Base-by-base conservation (phyloP, 352 stramenopile species). In the Phytopythium vexans region DNA sequence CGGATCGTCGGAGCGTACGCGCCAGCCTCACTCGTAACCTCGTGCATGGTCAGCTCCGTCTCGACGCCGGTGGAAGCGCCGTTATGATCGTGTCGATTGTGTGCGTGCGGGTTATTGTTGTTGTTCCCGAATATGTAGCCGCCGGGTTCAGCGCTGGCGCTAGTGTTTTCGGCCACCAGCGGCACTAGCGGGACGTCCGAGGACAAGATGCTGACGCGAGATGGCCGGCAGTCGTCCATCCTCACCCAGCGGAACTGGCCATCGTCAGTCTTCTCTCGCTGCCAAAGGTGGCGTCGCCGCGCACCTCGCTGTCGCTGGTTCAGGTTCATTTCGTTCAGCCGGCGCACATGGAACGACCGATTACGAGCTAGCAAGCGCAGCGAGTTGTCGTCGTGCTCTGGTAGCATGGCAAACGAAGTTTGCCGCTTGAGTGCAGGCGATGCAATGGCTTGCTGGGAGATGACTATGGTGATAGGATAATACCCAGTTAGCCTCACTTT, bases 231-330 rank as follows among this genome's bases (percentile, higher is more conserved):
- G 47, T 93, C 77, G 10, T 79, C 67, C 15, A 85, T 76, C 15
- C 82, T 75, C 15, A 89, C 77, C 83, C 83, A 93, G 27, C 83
- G 81, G 57, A 88, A 89, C 52, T 92, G 81, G 9, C 77, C 74
- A 52, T 91, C 78, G 6, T 74, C 62, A 1, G 64, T 86, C 64
- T 81, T 85, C 49, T 88, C 81, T 3, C 83, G 83, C 54, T 87
- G 80, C 83, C 83, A 93, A 16, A 93, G 60, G 42, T 90, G 84
- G 6, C 83, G 76, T 15, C 83, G 58, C n/a, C 78, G 64, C 4
- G 83, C 83, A 2, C 81, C 81, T 16, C 83, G 74, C 54, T 93
- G 83, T 3, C 81, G 69, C 60, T 91, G 83, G 51, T 80, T 93
- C 32, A 93, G 45, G 49, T 93, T 89, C 74, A 87, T 87, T 32